Evolutionary conservation across 441 rosid species (phyloP).

Genomic region (Theobroma grandiflorum): DNA sequence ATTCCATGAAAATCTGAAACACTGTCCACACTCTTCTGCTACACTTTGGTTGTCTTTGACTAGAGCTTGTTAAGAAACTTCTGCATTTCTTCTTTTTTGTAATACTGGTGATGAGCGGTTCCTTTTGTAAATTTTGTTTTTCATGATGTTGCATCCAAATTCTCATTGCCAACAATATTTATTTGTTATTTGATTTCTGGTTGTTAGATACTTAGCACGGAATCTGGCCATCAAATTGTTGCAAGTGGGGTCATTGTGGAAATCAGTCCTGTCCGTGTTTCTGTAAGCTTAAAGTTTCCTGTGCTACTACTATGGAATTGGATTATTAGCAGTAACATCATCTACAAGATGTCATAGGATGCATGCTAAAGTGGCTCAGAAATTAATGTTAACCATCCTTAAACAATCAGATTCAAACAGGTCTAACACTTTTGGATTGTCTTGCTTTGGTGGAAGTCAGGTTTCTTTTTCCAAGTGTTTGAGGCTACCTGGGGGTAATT

Average conservation of each 20-base stretch:
- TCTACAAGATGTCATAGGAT: conserved; percentile 17
- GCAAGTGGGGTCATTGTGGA: conserved; percentile 85
- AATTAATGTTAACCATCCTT: conserved; percentile 5
- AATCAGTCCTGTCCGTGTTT: conserved; percentile 70
- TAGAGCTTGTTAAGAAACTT: not conserved
- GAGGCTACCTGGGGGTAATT: conserved; percentile 70
- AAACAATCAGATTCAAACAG: conserved; percentile 26
- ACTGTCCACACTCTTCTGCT: not conserved
- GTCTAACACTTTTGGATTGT: conserved; percentile 29
- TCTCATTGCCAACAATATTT: conserved; percentile 18
- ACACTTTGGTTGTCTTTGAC: conserved; percentile 3
- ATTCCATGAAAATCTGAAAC: conserved; percentile 9
- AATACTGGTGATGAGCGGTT: not conserved
- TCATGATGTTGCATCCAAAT: conserved; percentile 14
- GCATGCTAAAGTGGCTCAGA: conserved; percentile 17
- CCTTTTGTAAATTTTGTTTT: conserved; percentile 18
- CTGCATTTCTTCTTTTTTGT: conserved; percentile 8
- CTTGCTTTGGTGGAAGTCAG: conserved; percentile 47
- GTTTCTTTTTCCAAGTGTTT: conserved; percentile 85
- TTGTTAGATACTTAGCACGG: conserved; percentile 76
- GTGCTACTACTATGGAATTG: conserved; percentile 16
- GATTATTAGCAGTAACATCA: conserved; percentile 11
- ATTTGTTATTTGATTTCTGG: conserved; percentile 26
- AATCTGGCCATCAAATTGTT: conserved; percentile 60
- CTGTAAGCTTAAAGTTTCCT: conserved; percentile 63